A percentile compares a stretch with the other conserved stretches of the same genome.
These are phyloP conservation scores for Orbilia oligospora DNA, from an alignment of 2,329 filamentous ascomycete genomes.

Conservation along the genomic window DNA sequence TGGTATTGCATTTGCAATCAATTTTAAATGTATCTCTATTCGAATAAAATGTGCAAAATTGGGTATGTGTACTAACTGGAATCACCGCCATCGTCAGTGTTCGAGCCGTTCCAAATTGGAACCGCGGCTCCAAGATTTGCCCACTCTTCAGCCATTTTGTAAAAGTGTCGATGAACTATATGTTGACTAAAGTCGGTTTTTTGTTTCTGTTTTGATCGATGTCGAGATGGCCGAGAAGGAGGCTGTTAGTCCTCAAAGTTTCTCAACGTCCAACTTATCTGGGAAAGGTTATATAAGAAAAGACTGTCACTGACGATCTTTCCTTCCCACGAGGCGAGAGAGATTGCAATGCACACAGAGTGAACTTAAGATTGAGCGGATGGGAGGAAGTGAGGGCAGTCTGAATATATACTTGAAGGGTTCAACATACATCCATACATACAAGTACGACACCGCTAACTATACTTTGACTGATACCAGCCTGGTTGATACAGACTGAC, in stretches of 20 bases:
- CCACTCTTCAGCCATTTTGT: slow-evolving; percentile 53
- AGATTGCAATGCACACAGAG: slow-evolving; percentile 52
- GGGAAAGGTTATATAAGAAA: slow-evolving; percentile 35
- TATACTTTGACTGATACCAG: slow-evolving; percentile 18
- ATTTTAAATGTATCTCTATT: background rate
- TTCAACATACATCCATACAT: slow-evolving; percentile 17
- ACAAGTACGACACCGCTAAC: slow-evolving; percentile 13
- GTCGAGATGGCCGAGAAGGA: slow-evolving; percentile 35
- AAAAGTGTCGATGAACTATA: slow-evolving; percentile 5
- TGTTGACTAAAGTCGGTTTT: slow-evolving; percentile 12
- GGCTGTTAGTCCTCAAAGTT: slow-evolving; percentile 52
- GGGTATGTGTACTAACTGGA: slow-evolving; percentile 36
- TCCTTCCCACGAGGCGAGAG: slow-evolving; percentile 44
- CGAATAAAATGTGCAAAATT: background rate
- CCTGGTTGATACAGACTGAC: slow-evolving; percentile 15
- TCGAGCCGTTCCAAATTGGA: slow-evolving; percentile 53
- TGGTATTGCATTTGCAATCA: background rate
- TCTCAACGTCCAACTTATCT: slow-evolving; percentile 36
- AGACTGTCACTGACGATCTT: slow-evolving; percentile 55
- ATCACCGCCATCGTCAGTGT: slow-evolving; percentile 51
- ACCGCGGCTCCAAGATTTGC: slow-evolving; percentile 51
- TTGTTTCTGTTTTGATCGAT: slow-evolving; percentile 8
- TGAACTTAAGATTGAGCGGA: slow-evolving; percentile 28
- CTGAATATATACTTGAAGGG: slow-evolving; percentile 55
- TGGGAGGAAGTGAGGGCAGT: slow-evolving; percentile 41